A percentile compares a stretch with the other conserved stretches of the same genome.
phyloP scores from a whole-genome alignment of 1,284 basidiomycete genomes.

The Microbotryomycetes sp. region DNA sequence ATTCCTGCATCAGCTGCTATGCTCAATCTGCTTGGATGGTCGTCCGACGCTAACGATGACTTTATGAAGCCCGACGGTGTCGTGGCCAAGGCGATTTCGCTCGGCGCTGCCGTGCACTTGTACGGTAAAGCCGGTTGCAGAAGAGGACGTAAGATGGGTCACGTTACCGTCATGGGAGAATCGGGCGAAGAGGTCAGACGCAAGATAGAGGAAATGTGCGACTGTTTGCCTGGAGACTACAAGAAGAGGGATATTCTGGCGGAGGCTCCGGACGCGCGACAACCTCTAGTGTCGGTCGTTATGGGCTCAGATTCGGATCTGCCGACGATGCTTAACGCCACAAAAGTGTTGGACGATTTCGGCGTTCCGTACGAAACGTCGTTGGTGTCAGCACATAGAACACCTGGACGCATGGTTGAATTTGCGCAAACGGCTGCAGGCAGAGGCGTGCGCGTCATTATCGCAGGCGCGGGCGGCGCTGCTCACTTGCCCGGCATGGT shows the following conservation, averaged over 20 bases:
- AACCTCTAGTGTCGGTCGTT: constrained; percentile 86
- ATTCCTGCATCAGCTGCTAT: constrained; percentile 83
- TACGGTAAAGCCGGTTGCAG: constrained; percentile 90
- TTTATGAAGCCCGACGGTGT: constrained; percentile 25
- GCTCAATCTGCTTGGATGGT: constrained; percentile 87
- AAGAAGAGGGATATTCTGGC: constrained; percentile 44
- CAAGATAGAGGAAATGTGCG: constrained; percentile 63
- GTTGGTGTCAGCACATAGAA: constrained; percentile 93
- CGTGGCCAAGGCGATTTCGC: constrained; percentile 49
- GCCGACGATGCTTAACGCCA: constrained; percentile 83
- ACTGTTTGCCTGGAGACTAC: constrained; percentile 38
- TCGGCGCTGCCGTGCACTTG: constrained; percentile 77
- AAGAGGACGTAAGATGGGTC: constrained; percentile 94
- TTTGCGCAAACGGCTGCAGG: constrained; percentile 72
- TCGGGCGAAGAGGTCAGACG: constrained; percentile 68
- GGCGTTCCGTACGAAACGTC: constrained; percentile 84
- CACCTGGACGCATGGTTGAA: constrained; percentile 74
- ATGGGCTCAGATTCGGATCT: constrained; percentile 99
- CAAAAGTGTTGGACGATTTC: constrained; percentile 73
- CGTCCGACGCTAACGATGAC: constrained; percentile 35
- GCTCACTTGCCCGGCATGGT: constrained; percentile 99
- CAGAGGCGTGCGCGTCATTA: constrained; percentile 69
- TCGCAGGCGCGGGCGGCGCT: constrained; percentile 94
- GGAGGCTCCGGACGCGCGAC: constrained; percentile 42
- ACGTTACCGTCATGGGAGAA: constrained; percentile 81